Conservation (phyloP, 805 yeast genomes). For the Starmerella sp. region DNA sequence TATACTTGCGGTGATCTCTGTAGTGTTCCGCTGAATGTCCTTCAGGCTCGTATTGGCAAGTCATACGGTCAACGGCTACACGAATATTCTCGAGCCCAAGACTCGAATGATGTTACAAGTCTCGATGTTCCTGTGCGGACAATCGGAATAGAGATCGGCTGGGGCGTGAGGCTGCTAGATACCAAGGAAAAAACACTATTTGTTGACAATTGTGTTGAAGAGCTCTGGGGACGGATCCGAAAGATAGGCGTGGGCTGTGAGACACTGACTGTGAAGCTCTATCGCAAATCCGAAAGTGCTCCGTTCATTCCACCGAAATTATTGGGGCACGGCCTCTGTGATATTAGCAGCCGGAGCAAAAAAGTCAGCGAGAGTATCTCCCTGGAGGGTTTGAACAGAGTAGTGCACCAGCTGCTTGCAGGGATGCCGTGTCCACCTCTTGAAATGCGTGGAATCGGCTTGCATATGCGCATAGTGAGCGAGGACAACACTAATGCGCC, state of each 20-base stretch:
- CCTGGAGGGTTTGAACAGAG: slow-evolving; percentile 49
- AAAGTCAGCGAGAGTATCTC: slow-evolving; percentile 45
- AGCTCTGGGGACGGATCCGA: slow-evolving; percentile 44
- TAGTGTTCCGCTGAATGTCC: slow-evolving; percentile 27
- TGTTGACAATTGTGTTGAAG: slow-evolving; percentile 45
- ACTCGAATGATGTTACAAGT: slow-evolving; percentile 39
- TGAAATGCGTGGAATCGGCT: slow-evolving; percentile 70
- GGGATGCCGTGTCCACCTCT: slow-evolving; percentile 46
- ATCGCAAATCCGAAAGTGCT: slow-evolving; percentile 52
- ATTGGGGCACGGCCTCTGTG: slow-evolving; percentile 78
- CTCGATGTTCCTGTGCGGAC: slow-evolving; percentile 48
- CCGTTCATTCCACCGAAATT: slow-evolving; percentile 67
- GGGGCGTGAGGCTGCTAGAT: slow-evolving; percentile 70
- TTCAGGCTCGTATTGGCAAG: slow-evolving; percentile 47
- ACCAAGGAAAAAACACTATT: slow-evolving; percentile 55
- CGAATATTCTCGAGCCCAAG: slow-evolving; percentile 55
- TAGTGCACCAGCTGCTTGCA: slow-evolving; percentile 43
- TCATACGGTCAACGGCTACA: slow-evolving; percentile 58
- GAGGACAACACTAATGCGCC: background rate
- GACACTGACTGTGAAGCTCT: slow-evolving; percentile 45
- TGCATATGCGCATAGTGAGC: slow-evolving; percentile 32
- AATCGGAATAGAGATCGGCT: slow-evolving; percentile 78
- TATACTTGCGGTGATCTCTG: slow-evolving; percentile 35
- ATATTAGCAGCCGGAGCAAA: slow-evolving; percentile 46
- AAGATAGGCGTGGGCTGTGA: slow-evolving; percentile 32